phyloP scores from a whole-genome alignment of 305 asterid species.

The Solanum chacoense region DNA sequence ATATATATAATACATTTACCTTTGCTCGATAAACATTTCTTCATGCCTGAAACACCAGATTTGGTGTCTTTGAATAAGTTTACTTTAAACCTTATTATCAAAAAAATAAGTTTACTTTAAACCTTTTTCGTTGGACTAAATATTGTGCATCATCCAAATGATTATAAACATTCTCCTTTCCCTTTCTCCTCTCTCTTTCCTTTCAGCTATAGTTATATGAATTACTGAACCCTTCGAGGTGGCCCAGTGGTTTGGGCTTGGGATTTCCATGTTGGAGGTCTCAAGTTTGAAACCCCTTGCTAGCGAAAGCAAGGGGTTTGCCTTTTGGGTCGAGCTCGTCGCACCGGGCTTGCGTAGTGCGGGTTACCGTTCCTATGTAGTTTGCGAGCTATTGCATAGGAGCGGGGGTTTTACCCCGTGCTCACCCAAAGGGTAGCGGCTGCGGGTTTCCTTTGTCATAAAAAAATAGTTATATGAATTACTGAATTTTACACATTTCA shows the following conservation, averaged over 20 bases:
- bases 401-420: background rate
- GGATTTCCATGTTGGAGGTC: background rate
- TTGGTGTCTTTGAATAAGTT: background rate
- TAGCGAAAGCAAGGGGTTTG: background rate
- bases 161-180: background rate
- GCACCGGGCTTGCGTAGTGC: background rate
- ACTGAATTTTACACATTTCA: background rate
- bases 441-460: background rate
- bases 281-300: background rate
- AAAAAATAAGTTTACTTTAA: too few relatives aligned
- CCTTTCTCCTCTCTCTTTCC: background rate
- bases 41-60: background rate
- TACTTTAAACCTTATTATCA: background rate
- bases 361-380: background rate
- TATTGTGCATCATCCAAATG: background rate
- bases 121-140: background rate
- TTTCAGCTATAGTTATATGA: background rate
- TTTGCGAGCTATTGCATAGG: background rate
- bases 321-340: background rate
- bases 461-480: background rate
- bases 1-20: background rate
- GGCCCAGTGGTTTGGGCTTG: background rate
- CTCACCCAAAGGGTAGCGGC: background rate
- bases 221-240: background rate
- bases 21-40: background rate